Base-by-base conservation (phyloP, 192 early-diverging fungal genomes). In the Backusella tuberculispora region DNA sequence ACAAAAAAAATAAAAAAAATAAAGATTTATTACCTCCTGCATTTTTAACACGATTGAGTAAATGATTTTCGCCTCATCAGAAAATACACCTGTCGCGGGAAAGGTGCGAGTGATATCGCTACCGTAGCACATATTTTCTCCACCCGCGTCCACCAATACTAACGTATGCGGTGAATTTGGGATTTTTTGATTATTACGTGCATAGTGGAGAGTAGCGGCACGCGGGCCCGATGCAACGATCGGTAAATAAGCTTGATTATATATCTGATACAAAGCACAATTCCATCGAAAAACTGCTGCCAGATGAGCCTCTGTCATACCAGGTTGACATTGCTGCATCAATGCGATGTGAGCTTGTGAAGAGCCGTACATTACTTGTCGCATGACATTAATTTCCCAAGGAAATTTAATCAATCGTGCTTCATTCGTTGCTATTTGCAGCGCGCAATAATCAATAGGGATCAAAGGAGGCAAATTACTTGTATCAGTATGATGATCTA, bases 21-120 rank as follows among this genome's bases (percentile, higher is more conserved):
- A 48, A 8, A 13, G 13, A 40, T 45, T 17, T 7, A 38, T 42
- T 29, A 83, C 85, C 78, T 90, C 87, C 71, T 97, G 94, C 89
- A 94, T 92, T 29, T 86, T 86, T 19, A 97, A 85, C 24, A 95
- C 93, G 71, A 94, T 89, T 74, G 89, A 82, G 85, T 98, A 98
- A 69, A 95, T 89, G 9, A 81, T 89, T 73, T 91, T 93, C 66
- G 89, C 90, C 74, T 93, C 88, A 24, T 85, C 81, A 13, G 90
- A 82, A 77, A 93, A 97, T 71, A 85, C 83, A 13, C 92, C 91
- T 47, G 90, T 90, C 40, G 93, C 85, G 6, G 97, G 97, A 85
- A 89, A 98, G 7, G 91, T 92, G 34, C 95, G 87, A 8, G 97
- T 98, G 74, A 98, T 96, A 66, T 98, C 97, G 37, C 89, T 91